Conservation (phyloP, 2,329 filamentous ascomycete species). For the Pseudogymnoascus sp. region DNA sequence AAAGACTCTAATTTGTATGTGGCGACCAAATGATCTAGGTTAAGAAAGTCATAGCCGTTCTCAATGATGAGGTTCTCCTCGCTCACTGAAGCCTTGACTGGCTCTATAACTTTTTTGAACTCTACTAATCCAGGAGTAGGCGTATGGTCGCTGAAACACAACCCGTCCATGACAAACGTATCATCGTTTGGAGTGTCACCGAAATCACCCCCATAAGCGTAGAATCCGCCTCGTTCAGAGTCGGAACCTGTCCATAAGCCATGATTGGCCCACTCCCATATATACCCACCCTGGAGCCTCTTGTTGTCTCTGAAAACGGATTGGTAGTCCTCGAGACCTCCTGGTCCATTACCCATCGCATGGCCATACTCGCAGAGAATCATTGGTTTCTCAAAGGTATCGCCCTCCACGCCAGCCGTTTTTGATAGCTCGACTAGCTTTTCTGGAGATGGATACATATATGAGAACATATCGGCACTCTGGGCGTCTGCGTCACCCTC, state of each 20-base stretch:
- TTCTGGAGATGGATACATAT: constrained; percentile 43
- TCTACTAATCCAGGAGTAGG: constrained; percentile 50
- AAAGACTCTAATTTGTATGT: constrained; percentile 39
- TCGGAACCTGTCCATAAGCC: constrained; percentile 40
- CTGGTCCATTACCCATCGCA: constrained; percentile 69
- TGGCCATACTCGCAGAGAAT: constrained; percentile 51
- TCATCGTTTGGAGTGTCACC: constrained; percentile 51
- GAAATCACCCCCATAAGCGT: constrained; percentile 55
- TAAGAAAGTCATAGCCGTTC: constrained; percentile 45
- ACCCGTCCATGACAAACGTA: constrained; percentile 55
- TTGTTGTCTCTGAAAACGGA: constrained; percentile 41
- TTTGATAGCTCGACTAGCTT: constrained; percentile 28
- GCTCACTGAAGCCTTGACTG: constrained; percentile 36
- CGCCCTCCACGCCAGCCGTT: constrained; percentile 9
- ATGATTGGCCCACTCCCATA: constrained; percentile 61
- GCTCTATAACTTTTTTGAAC: constrained; percentile 49
- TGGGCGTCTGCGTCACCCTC: constrained; percentile 44
- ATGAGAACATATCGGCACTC: constrained; percentile 46
- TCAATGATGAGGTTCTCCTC: constrained; percentile 30
- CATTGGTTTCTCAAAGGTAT: constrained; percentile 41
- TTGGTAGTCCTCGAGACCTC: constrained; percentile 60
- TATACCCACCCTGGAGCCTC: constrained; percentile 31
- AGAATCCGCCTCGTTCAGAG: constrained; percentile 35
- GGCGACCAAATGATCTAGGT: constrained; percentile 40
- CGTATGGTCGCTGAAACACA: constrained; percentile 44